phyloP scores from a whole-genome alignment of 495 filamentous ascomycete species.

The Penicillium tannophilum region DNA sequence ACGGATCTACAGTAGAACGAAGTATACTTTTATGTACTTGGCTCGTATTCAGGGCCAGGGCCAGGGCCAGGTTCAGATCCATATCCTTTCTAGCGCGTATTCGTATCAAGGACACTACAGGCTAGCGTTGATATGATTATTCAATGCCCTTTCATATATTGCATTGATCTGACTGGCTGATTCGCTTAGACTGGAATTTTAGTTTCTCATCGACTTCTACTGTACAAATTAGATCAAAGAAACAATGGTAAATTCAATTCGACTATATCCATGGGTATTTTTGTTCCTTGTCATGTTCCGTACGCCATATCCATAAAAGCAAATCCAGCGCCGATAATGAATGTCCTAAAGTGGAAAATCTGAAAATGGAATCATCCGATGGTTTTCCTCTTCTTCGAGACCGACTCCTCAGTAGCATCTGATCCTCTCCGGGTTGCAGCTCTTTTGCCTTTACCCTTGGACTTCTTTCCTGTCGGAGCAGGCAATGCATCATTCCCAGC shows the following conservation, averaged over 20 bases:
- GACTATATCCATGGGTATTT: conserved; percentile 8
- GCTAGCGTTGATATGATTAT: too few species aligned
- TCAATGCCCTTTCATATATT: not conserved
- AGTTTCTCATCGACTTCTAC: not conserved
- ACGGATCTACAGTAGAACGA: too few species aligned
- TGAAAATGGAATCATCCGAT: conserved; percentile 1
- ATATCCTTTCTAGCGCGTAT: too few species aligned
- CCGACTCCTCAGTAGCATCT: conserved; percentile 48
- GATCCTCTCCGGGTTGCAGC: conserved; percentile 35
- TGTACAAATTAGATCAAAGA: not conserved
- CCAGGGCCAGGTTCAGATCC: too few species aligned
- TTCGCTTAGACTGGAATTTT: not conserved
- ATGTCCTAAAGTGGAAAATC: not conserved
- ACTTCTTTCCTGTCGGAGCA: conserved; percentile 36
- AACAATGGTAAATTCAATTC: not conserved
- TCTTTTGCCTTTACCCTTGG: conserved; percentile 47
- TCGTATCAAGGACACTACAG: too few species aligned
- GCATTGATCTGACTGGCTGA: not conserved
- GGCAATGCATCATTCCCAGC: conserved; percentile 22
- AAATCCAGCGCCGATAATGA: not conserved
- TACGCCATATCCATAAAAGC: not conserved
- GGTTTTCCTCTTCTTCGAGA: conserved; percentile 47
- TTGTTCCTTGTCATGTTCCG: not conserved
- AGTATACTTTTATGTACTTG: too few species aligned
- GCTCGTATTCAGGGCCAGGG: too few species aligned